Evolutionary conservation across 495 filamentous ascomycete species (phyloP), one percentile per base, ranked within the genome.

Genomic region (Sporormia fimetaria): DNA sequence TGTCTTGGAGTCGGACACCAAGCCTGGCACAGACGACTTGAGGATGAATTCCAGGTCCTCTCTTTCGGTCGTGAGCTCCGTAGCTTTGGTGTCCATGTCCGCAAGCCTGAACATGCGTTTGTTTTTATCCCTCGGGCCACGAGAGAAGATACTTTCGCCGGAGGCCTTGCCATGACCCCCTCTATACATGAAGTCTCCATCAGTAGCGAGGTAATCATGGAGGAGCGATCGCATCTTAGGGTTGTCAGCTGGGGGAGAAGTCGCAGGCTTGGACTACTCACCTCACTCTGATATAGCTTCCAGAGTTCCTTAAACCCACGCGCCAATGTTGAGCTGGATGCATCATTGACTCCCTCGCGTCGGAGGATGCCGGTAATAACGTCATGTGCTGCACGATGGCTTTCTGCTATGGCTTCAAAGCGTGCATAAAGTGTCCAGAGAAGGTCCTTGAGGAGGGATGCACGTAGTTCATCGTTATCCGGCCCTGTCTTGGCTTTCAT

Each of bases 141-240:
- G 68, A 32, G 73, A 67, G 27, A 75, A 69, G 15, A 83, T 70
- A 44, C 73, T 79, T 9, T 58, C 65, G 14, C 65, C 63, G 29
- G 67, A 63, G 21, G 63, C 54, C 18, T 70, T 68, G 15, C 66
- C 59, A 7, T 64, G 58, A 26, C 67, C 63, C 11, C 64, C 57
- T 29, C 71, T 57, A 47, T 67, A 66, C 21, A 67, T 64, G 9
- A 63, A 67, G 46, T 87, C 81, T 23, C 81, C 86, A 52, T 88
- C 87, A n/a, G 85, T 90, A 3, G 92, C 88, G 40, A 99, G 72
- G 53, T 99, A 96, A 59, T 96, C 90, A 60, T 99, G 92, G 43
- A 99, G 66, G 14, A 96, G 66, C 2, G 87, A 90, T 21, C 87
- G 79, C 52, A 99, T 94, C 72, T 82, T 62, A 33, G 66, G 63